phyloP scores from a whole-genome alignment of 2,329 filamentous ascomycete genomes.

The Hirsutella rhossiliensis region DNA sequence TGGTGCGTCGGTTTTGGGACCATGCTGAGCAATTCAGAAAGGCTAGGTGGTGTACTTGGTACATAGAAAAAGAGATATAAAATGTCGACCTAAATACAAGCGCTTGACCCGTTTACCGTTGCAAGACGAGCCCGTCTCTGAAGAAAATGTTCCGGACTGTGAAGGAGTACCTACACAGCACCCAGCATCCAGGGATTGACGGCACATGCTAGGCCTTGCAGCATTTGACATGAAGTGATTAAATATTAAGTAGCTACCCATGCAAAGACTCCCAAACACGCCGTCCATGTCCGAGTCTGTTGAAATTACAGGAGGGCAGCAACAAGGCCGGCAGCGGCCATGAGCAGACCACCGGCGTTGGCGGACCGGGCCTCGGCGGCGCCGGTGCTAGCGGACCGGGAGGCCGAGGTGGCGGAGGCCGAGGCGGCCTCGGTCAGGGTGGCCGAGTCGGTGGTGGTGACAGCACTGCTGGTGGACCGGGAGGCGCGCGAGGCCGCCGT shows the following conservation, averaged over 20 bases:
- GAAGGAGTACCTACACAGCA: no score
- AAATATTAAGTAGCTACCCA: background rate
- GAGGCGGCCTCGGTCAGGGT: slow-evolving; percentile 8
- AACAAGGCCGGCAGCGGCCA: slow-evolving; percentile 24
- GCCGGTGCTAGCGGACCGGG: slow-evolving; percentile 11
- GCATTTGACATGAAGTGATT: background rate
- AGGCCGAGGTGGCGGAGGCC: slow-evolving; percentile 7
- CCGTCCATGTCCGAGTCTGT: background rate
- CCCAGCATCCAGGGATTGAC: no score
- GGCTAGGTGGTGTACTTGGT: no score
- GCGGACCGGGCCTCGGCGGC: slow-evolving; percentile 14
- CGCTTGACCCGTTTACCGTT: no score
- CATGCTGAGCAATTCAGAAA: no score
- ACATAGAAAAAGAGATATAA: no score
- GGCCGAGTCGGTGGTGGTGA: slow-evolving; percentile 9
- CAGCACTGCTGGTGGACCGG: slow-evolving; percentile 10
- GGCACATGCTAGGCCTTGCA: no score
- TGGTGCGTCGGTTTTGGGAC: no score
- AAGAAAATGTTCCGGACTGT: no score
- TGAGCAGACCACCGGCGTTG: slow-evolving; percentile 20
- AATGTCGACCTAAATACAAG: no score
- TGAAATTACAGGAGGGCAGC: slow-evolving; percentile 21
- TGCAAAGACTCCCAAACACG: background rate
- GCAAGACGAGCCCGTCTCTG: no score
- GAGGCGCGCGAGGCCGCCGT: slow-evolving; percentile 10